Base-by-base conservation (phyloP, 2,329 filamentous ascomycete species). In the Pseudocercospora ulei region DNA sequence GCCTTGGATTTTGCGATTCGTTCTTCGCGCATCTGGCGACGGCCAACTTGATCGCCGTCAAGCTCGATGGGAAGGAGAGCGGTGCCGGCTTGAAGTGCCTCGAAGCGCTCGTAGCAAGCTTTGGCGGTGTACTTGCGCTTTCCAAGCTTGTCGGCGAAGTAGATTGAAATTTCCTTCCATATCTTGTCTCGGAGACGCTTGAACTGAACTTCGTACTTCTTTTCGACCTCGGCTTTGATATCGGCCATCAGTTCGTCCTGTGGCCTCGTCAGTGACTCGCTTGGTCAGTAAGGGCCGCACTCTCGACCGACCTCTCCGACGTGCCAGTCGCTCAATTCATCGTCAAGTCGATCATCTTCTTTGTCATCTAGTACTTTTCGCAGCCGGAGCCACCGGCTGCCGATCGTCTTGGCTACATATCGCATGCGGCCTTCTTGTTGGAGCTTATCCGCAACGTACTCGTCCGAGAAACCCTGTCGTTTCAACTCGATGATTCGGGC, bases 291-390 rank as follows among this genome's bases (percentile, higher is more conserved):
- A 41, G 5, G 1, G 30, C 17, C 16, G 18, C 5, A 11, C 7
- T 7, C 1, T 12, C 7, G 4, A 42, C 59, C 49, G 54, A 70
- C 68, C 52, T 73, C 69, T 11, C 62, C 62, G 7, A 61, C 56
- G 35, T 66, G 61, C 70, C 69, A 73, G 48, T 68, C 67, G 34
- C 60, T 66, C 43, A 66, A 54, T 24, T 68, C 63, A 34, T 66
- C 62, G 29, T 66, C 60, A 0, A 73, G 57, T 14, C 62, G 55
- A 28, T 62, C 59, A 41, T 71, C 67, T n/a, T 66, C 58, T 13
- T 59, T 58, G 23, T 61, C 54, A 20, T 63, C 61, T 28, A 68
- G 56, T 1, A 60, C 62, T 23, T 61, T 57, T 38, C 63, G 63
- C 34, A 71, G 60, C 13, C 68, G 65, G 26, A 56, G 50, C 53